phyloP scores from a whole-genome alignment of 2,329 filamentous ascomycete species.

The Pseudocercospora ulei region DNA sequence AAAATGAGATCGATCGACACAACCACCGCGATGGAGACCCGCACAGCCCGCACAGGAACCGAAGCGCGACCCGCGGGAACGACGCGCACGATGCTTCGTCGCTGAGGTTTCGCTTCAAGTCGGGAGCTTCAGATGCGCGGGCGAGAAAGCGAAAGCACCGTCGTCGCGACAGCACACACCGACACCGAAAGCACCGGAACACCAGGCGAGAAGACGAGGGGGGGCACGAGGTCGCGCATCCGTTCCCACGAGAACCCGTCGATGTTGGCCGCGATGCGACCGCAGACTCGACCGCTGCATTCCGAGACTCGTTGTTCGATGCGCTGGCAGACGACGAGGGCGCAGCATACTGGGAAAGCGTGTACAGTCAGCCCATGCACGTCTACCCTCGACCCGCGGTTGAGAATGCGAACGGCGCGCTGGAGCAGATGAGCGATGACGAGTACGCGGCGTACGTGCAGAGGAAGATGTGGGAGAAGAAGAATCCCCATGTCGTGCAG shows the following conservation, averaged over 20 bases:
- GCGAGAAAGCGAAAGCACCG: conserved; percentile 22
- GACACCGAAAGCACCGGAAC: conserved; percentile 18
- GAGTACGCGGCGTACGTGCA: conserved; percentile 83
- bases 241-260: conserved; percentile 31
- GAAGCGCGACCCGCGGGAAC: conserved; percentile 3
- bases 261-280: conserved; percentile 19
- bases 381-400: conserved; percentile 60
- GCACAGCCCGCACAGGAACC: conserved; percentile 10
- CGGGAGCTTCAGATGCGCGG: conserved; percentile 18
- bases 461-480: conserved; percentile 90
- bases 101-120: conserved; percentile 31
- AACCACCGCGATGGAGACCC: conserved; percentile 21
- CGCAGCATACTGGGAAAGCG: conserved; percentile 83
- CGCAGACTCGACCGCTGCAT: conserved; percentile 63
- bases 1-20: conserved; percentile 32
- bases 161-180: conserved; percentile 14
- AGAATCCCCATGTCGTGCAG: conserved; percentile 70
- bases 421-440: conserved; percentile 85
- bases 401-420: conserved; percentile 46
- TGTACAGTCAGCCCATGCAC: conserved; percentile 95
- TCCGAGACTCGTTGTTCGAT: conserved; percentile 90
- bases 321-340: conserved; percentile 95
- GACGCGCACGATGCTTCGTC: conserved; percentile 9
- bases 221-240: conserved; percentile 24
- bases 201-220: conserved; percentile 7